Evolutionary conservation across 2,329 filamentous ascomycete genomes (phyloP).

Genomic region (Xylariaceae sp.): DNA sequence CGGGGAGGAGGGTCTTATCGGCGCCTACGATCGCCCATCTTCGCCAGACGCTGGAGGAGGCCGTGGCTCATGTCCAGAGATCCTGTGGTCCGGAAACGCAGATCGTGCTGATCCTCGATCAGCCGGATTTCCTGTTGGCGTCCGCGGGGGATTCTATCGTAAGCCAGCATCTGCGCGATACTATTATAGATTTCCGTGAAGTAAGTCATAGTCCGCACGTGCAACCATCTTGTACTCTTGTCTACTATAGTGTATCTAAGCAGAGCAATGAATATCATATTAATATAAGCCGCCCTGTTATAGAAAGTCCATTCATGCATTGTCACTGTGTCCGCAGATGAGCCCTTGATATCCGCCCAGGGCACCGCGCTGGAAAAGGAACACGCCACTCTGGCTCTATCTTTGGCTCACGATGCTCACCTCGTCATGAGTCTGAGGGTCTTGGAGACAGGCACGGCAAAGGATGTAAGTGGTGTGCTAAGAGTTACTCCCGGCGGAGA

Average conservation of each 20-base stretch:
- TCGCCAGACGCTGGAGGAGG: slow-evolving; percentile 36
- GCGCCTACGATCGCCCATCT: slow-evolving; percentile 35
- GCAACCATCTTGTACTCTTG: neutral
- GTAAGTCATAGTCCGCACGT: slow-evolving; percentile 40
- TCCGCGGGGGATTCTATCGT: slow-evolving; percentile 44
- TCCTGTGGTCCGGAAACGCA: slow-evolving; percentile 29
- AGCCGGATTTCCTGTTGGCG: slow-evolving; percentile 60
- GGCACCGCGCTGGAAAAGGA: slow-evolving; percentile 63
- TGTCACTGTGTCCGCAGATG: slow-evolving; percentile 65
- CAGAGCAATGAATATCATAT: slow-evolving; percentile 18
- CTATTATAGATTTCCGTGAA: slow-evolving; percentile 57
- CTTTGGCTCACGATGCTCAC: slow-evolving; percentile 69
- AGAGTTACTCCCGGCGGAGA: slow-evolving; percentile 60
- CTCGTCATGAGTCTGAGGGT: slow-evolving; percentile 65
- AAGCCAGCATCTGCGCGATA: slow-evolving; percentile 46
- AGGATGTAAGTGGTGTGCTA: slow-evolving; percentile 84
- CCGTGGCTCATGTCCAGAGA: slow-evolving; percentile 34
- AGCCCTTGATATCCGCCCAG: slow-evolving; percentile 59
- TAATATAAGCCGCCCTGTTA: slow-evolving; percentile 16
- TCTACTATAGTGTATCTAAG: neutral
- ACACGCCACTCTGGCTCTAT: slow-evolving; percentile 65
- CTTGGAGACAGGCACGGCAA: slow-evolving; percentile 82
- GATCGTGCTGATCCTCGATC: slow-evolving; percentile 60
- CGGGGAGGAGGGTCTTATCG: slow-evolving; percentile 26
- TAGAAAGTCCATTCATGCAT: slow-evolving; percentile 62